These are phyloP conservation scores for Rubia occidens DNA, from an alignment of 305 asterid species.

Conservation along the genomic window DNA sequence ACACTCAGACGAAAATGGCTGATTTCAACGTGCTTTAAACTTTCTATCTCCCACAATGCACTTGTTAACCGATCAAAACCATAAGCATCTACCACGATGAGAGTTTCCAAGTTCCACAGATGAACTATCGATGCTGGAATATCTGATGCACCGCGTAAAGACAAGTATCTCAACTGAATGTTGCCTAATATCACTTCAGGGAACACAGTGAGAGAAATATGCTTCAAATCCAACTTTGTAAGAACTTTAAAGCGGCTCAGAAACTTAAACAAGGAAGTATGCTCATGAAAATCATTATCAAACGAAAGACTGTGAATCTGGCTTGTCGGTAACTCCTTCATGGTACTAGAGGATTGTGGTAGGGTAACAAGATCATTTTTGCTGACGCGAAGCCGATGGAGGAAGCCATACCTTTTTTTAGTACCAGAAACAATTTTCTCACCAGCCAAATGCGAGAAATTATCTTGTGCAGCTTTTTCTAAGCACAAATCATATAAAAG, in stretches of 20 bases:
- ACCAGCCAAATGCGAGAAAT: neutral
- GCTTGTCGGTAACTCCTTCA: neutral
- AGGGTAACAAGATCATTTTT: neutral
- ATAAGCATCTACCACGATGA: neutral
- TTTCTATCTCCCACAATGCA: neutral
- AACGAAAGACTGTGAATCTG: neutral
- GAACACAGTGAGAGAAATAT: neutral
- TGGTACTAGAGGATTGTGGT: neutral
- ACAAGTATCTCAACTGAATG: neutral
- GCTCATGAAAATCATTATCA: neutral
- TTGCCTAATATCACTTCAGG: neutral
- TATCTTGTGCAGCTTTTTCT: slow-evolving; percentile 7
- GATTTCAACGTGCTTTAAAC: neutral
- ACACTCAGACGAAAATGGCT: neutral
- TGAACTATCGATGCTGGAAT: neutral
- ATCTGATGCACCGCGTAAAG: neutral
- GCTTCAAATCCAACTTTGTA: neutral
- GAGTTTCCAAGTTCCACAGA: neutral
- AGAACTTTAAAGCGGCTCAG: neutral
- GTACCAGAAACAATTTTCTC: neutral
- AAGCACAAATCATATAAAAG: slow-evolving; percentile 8
- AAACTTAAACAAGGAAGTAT: neutral
- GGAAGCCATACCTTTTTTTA: neutral
- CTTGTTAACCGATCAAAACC: neutral
- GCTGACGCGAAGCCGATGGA: slow-evolving; percentile 6